Base-by-base conservation (phyloP, 805 yeast species). In the Huiozyma naganishii region DNA sequence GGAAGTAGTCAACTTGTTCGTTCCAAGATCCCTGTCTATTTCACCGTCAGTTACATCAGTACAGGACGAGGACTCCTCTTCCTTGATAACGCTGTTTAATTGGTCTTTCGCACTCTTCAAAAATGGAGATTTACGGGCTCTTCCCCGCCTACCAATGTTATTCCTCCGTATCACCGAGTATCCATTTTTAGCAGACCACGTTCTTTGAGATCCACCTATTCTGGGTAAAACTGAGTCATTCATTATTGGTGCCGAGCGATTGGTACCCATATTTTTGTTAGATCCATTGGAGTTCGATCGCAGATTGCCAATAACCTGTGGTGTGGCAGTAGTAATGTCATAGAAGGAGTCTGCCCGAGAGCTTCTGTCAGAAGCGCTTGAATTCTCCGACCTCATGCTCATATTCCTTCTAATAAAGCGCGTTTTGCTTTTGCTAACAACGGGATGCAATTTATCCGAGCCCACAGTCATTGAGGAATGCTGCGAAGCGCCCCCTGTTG, bases 321-420 rank as follows among this genome's bases (percentile, higher is more conserved):
- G 48, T 6, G 64, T 54, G 1, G 66, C 54, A 0, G 67, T 59
- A 1, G 69, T 62, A 6, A 62, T 55, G 46, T 68, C 72, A 44
- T 67, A 67, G 32, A 67, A 55, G 4, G 72, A 68, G 36, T 62
- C 68, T 23, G 66, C 59, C 32, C 67, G 54, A 1, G 71, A 67
- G 33, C 70, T 65, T 40, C 59, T 51, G 35, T 68, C 71, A 6
- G 71, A 65, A 0, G 61, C 50, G 44, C 68, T 65, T 1, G 71
- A 67, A 17, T 65, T 59, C 30, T 64, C 64, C 0, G 70, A 66
- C 34, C 64, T 57, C 11, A 65, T 45, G 41, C 70, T 66, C 41
- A 58, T 41, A 13, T 66, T 62, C 42, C 71, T 55, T 39, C 64
- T 52, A 0, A 64, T 50, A 39, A 51, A 33, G 49, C 57, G 49